A percentile compares a stretch with the other conserved stretches of the same genome.
Conservation (phyloP, 1,284 basidiomycete species). For the Amylostereum chailletii region DNA sequence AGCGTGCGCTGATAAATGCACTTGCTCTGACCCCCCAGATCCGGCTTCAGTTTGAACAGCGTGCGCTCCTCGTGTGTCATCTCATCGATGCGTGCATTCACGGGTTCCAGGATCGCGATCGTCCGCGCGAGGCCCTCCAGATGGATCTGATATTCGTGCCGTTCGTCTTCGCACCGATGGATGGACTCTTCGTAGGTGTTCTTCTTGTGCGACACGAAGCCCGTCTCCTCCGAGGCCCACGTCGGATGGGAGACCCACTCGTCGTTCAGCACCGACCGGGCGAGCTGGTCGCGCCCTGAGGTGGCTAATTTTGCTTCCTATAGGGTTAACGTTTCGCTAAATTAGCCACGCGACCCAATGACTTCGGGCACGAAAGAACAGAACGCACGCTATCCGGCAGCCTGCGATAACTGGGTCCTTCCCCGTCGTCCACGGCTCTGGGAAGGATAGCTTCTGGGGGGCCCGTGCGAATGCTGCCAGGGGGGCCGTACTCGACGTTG, state of each 20-base stretch:
- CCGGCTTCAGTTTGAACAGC: slow-evolving; percentile 77
- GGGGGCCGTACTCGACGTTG: slow-evolving; percentile 66
- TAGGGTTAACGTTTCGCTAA: slow-evolving; percentile 17
- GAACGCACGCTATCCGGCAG: slow-evolving; percentile 73
- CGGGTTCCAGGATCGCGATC: slow-evolving; percentile 87
- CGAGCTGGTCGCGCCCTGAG: slow-evolving; percentile 91
- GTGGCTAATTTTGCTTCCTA: slow-evolving; percentile 88
- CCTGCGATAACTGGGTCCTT: slow-evolving; percentile 87
- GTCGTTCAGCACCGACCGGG: slow-evolving; percentile 95
- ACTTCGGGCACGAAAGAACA: slow-evolving; percentile 15
- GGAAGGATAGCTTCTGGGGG: slow-evolving; percentile 64
- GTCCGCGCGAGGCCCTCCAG: slow-evolving; percentile 90
- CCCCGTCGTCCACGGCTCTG: slow-evolving; percentile 61
- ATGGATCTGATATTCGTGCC: slow-evolving; percentile 97
- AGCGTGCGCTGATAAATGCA: slow-evolving; percentile 90
- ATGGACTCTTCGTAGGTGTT: slow-evolving; percentile 95
- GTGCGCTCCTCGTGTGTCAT: slow-evolving; percentile 88
- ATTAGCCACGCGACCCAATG: slow-evolving; percentile 2
- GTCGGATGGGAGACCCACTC: slow-evolving; percentile 97
- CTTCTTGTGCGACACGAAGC: slow-evolving; percentile 95
- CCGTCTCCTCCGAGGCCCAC: slow-evolving; percentile 94
- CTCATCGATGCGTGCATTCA: slow-evolving; percentile 78
- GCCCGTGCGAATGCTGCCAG: slow-evolving; percentile 64
- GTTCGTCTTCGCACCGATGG: slow-evolving; percentile 96
- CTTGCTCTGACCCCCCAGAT: slow-evolving; percentile 85